phyloP scores from a whole-genome alignment of 805 yeast genomes.

The Clavispora santaluciae region DNA sequence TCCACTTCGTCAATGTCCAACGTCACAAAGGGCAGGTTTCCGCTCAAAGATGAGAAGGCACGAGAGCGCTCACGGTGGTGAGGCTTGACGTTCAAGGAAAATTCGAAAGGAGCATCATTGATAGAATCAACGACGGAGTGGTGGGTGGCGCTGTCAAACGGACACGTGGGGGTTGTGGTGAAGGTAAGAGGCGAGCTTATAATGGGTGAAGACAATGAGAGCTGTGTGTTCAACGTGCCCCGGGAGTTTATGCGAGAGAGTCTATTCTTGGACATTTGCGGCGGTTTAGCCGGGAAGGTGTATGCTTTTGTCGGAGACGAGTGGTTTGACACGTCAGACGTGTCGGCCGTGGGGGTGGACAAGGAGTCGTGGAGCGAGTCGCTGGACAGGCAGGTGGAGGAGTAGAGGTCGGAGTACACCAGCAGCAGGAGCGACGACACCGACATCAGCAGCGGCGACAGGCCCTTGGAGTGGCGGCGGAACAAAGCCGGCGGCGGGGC shows the following conservation, averaged over 20 bases:
- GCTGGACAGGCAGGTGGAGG: constrained; percentile 22
- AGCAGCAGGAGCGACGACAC: constrained; percentile 29
- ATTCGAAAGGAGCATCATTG: constrained; percentile 37
- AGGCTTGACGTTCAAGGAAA: constrained; percentile 14
- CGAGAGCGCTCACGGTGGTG: background rate
- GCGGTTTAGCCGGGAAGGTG: background rate
- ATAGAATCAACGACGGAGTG: constrained; percentile 28
- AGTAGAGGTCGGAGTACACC: constrained; percentile 21
- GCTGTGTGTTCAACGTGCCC: constrained; percentile 1
- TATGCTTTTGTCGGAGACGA: background rate
- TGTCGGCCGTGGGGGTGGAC: constrained; percentile 3
- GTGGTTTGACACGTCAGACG: background rate
- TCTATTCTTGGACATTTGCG: background rate
- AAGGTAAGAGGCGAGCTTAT: constrained; percentile 35
- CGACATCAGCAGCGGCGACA: constrained; percentile 17
- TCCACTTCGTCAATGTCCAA: constrained; percentile 6
- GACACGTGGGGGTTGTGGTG: constrained; percentile 25
- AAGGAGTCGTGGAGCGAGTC: constrained; percentile 27
- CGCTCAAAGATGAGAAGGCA: background rate
- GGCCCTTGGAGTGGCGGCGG: constrained; percentile 13
- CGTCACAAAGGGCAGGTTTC: background rate
- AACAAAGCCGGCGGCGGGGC: constrained; percentile 16
- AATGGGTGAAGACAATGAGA: constrained; percentile 24
- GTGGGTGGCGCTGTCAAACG: constrained; percentile 16
- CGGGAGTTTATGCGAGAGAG: constrained; percentile 4